Conservation (phyloP, 2,329 filamentous ascomycete genomes). For the Calonectria multiphialidica region DNA sequence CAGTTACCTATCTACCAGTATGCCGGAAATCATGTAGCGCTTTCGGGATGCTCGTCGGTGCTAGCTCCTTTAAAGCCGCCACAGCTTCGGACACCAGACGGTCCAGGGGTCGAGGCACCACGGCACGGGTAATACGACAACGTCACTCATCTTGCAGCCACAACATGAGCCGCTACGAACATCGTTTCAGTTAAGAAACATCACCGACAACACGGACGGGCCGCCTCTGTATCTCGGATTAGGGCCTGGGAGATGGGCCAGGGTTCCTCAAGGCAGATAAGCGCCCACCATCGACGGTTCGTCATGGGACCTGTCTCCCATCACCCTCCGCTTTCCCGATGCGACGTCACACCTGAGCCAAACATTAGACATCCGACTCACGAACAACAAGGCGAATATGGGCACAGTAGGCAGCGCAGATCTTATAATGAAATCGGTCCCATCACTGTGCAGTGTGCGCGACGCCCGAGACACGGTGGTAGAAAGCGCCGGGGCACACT, state of each 20-base stretch:
- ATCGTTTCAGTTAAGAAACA: not conserved
- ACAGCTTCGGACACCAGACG: not conserved
- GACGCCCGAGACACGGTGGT: not conserved
- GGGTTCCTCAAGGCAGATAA: not conserved
- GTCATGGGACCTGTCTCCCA: not conserved
- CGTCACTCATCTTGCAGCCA: not conserved
- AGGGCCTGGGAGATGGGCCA: not conserved
- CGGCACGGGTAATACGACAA: not conserved
- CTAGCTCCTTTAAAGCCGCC: not conserved
- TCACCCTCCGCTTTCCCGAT: not conserved
- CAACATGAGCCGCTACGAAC: not conserved
- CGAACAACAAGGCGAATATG: not conserved
- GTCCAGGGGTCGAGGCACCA: not conserved
- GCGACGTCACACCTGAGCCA: constrained; percentile 6
- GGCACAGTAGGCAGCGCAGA: not conserved
- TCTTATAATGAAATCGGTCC: not conserved
- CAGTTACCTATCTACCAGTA: not conserved
- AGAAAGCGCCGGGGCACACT: not conserved
- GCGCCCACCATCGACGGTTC: not conserved
- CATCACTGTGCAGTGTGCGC: not conserved
- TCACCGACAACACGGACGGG: not conserved
- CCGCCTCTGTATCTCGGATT: not conserved
- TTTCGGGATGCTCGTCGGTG: not conserved
- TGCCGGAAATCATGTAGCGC: not conserved
- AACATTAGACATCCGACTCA: not conserved